Base-by-base conservation (phyloP, 2,329 filamentous ascomycete species). In the Aspergillus cejpii region DNA sequence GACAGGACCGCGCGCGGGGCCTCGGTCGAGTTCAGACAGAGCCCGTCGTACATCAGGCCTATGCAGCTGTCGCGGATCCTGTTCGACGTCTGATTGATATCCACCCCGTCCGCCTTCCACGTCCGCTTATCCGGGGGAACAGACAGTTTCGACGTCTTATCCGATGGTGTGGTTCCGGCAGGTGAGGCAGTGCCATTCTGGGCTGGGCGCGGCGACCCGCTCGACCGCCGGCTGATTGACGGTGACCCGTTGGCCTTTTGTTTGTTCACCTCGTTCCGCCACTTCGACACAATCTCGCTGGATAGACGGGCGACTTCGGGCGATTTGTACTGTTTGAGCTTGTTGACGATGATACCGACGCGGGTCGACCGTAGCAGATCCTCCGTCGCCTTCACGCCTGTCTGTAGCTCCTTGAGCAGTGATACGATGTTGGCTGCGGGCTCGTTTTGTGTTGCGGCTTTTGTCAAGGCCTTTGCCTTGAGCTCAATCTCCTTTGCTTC, bases 21-120 rank as follows among this genome's bases (percentile, higher is more conserved):
- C 41, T 68, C 63, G 12, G 60, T 62, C 21, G 85, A 80, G 65
- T 85, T 84, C 45, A 81, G 78, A 37, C 85, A 89, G 51, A 98
- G 76, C 12, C 90, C 92, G 59, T 98, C 92, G 73, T 97, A 98
- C 66, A 98, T 79, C 34, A 98, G 78, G 39, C 88, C 89, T 51
- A 96, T 83, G 65, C 87, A 94, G 61, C 81, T 84, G 71, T 97
- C 87, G 47, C 92, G 85, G 15, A 79, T 78, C 45, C 76, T 71
- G 48, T 84, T 83, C 38, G 81, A 81, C 12, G 89, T 96, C 41
- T 88, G 79, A 53, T 83, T 80, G 57, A 80, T 79, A 58, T 90
- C 82, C 42, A 95, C 81, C 31, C 83, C 83, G 65, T 97, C 92
- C n/a, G 75, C 77, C 57, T 84, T 84, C 72, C 84, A 87, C 56